Evolutionary conservation across 2,329 filamentous ascomycete species (phyloP).

Genomic region (Cercospora canescens): DNA sequence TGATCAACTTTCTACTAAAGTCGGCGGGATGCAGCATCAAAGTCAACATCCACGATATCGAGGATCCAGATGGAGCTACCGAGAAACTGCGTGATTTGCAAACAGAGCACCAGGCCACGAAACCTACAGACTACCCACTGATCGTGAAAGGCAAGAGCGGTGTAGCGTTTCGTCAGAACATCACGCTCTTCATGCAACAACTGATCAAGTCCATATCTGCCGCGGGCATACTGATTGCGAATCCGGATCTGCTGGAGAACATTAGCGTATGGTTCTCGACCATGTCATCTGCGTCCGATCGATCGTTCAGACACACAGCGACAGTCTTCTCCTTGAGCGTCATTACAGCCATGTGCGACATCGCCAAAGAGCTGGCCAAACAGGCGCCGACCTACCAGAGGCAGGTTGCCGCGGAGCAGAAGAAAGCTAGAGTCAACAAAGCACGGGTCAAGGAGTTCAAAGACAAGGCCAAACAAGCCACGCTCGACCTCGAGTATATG

Average conservation of each 20-base stretch:
- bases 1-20: conserved; percentile 63
- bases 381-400: conserved; percentile 74
- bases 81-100: conserved; percentile 81
- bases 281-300: conserved; percentile 83
- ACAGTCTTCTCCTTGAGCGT: conserved; percentile 82
- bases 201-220: conserved; percentile 78
- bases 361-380: conserved; percentile 69
- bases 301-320: conserved; percentile 91
- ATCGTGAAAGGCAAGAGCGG: conserved; percentile 75
- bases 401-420: conserved; percentile 75
- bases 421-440: conserved; percentile 75
- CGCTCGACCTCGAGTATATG: conserved; percentile 67
- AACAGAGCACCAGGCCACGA: conserved; percentile 77
- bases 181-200: conserved; percentile 76
- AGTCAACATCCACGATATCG: conserved; percentile 79
- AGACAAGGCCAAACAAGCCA: conserved; percentile 68
- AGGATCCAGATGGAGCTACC: conserved; percentile 83
- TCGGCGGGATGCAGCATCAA: conserved; percentile 78
- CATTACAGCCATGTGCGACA: conserved; percentile 72
- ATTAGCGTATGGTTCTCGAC: conserved; percentile 85
- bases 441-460: conserved; percentile 73
- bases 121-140: conserved; percentile 80
- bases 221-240: conserved; percentile 77
- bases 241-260: conserved; percentile 78
- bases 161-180: conserved; percentile 72